Base-by-base conservation (phyloP, 1,139 yeast genomes). In the Geotrichum phurueaensis region DNA sequence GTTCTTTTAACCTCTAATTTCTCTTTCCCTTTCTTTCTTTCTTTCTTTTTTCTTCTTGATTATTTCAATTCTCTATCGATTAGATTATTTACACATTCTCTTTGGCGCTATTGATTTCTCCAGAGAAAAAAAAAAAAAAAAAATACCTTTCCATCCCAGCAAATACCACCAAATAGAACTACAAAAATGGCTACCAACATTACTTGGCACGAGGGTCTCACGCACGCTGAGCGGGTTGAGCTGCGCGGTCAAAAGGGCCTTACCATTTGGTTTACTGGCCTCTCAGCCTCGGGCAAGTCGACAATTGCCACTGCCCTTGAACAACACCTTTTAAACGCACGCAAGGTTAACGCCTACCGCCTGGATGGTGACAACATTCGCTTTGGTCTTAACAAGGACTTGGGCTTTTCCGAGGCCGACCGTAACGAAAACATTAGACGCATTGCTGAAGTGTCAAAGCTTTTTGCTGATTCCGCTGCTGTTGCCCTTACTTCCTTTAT, bases 231-330 rank as follows among this genome's bases (percentile, higher is more conserved):
- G 76, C 87, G 98, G 70, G 75, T 82, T 55, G 76, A 73, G 31
- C 77, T 89, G 63, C 84, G 90, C 66, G 85, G 86, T 64, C 97
- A 92, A 78, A 81, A 81, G 64, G 98, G 98, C 57, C 86, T 89
- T 63, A 92, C 98, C 27, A 80, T 92, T 51, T 92, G 98, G 98
- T 81, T 92, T 69, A 92, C 98, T 12, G 98, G 98, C 2, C 81
- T 92, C 66, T 88, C 96, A 64, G 98, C 98, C 7, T 87, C 96
- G 60, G 98, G 98, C 64, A 92, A 92, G 75, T 56, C 61, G 69
- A 92, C 97, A 60, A 88, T 92, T 71, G 98, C 98, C 1, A 89
- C 96, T 73, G 97, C 96, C 6, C 81, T 92, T 63, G 98, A 92
- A 75, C 95, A 89, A 76, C 79, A 84, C 63, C 78, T 92, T 62